Evolutionary conservation across 164 flowering plant genomes (phyloP).

Genomic region (Magnolia kwangsiensis): DNA sequence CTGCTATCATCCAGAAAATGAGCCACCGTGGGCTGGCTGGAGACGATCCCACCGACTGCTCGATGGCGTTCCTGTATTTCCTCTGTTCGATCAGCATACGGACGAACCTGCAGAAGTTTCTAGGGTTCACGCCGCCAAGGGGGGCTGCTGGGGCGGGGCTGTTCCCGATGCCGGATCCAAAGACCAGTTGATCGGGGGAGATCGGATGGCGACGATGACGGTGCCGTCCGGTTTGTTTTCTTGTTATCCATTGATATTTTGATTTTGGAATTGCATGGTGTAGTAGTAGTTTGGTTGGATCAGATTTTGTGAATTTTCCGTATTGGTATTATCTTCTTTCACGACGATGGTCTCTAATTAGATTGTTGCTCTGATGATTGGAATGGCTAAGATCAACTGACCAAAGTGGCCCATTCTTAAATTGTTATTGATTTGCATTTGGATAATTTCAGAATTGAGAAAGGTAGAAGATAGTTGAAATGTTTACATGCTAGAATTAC

Average conservation of each 20-base stretch:
- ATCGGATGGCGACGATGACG: background rate
- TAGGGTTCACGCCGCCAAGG: constrained; percentile 93
- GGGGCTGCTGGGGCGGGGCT: constrained; percentile 73
- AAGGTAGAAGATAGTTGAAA: too few species aligned
- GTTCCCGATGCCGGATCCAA: constrained; percentile 94
- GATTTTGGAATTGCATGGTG: background rate
- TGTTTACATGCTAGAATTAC: too few species aligned
- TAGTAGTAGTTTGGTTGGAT: background rate
- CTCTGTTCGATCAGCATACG: constrained; percentile 88
- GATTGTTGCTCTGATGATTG: background rate
- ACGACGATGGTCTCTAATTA: background rate
- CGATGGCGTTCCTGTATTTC: constrained; percentile 94
- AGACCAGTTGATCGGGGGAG: constrained; percentile 42
- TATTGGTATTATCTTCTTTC: background rate
- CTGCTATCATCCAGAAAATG: constrained; percentile 79
- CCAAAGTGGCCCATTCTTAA: background rate
- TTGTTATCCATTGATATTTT: background rate
- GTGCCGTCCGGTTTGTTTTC: background rate
- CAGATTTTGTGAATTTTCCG: background rate
- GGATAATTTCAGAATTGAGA: too few species aligned
- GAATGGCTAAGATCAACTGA: background rate
- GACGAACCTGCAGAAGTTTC: constrained; percentile 96
- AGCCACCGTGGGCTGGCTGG: constrained; percentile 81
- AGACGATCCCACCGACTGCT: constrained; percentile 84
- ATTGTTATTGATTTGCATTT: background rate